A percentile compares a stretch with the other conserved stretches of the same genome.
Conservation (phyloP, 2,329 filamentous ascomycete species). For the Claviceps quebecensis region DNA sequence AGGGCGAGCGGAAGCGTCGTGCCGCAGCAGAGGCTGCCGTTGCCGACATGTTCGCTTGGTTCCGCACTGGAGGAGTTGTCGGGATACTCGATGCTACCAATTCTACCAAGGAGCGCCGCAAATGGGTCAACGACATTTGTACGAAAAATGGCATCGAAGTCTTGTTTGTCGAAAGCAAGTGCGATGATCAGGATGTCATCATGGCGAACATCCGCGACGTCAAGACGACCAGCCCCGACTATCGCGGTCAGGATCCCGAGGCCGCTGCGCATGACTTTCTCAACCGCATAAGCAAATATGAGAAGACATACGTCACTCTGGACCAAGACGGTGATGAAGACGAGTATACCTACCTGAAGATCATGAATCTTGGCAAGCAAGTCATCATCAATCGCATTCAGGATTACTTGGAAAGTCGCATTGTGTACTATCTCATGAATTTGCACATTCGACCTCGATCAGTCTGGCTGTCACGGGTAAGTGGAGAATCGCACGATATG, state of each 20-base stretch:
- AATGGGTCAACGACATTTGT: conserved; percentile 81
- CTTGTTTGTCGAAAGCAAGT: conserved; percentile 92
- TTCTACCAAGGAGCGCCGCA: conserved; percentile 75
- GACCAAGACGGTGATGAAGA: conserved; percentile 68
- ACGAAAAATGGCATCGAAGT: conserved; percentile 68
- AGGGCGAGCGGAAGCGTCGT: conserved; percentile 77
- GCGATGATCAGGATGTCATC: conserved; percentile 88
- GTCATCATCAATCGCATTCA: conserved; percentile 97
- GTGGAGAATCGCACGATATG: conserved; percentile 17
- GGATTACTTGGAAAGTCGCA: conserved; percentile 88
- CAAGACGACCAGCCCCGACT: conserved; percentile 93
- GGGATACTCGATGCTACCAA: conserved; percentile 96
- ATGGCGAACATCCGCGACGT: conserved; percentile 98
- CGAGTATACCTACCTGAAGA: conserved; percentile 86
- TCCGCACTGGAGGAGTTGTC: conserved; percentile 65
- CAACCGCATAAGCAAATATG: conserved; percentile 89
- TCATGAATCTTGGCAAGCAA: conserved; percentile 89
- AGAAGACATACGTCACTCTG: conserved; percentile 90
- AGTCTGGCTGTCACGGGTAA: conserved; percentile 86
- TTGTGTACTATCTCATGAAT: conserved; percentile 98
- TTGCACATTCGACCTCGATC: conserved; percentile 92
- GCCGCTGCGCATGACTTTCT: conserved; percentile 82
- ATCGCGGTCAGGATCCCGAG: conserved; percentile 86
- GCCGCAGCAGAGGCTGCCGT: conserved; percentile 87
- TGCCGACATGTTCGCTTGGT: conserved; percentile 89